These are phyloP conservation scores for Globisporangium mamillatum DNA, from an alignment of 352 stramenopile genomes.

Conservation along the genomic window DNA sequence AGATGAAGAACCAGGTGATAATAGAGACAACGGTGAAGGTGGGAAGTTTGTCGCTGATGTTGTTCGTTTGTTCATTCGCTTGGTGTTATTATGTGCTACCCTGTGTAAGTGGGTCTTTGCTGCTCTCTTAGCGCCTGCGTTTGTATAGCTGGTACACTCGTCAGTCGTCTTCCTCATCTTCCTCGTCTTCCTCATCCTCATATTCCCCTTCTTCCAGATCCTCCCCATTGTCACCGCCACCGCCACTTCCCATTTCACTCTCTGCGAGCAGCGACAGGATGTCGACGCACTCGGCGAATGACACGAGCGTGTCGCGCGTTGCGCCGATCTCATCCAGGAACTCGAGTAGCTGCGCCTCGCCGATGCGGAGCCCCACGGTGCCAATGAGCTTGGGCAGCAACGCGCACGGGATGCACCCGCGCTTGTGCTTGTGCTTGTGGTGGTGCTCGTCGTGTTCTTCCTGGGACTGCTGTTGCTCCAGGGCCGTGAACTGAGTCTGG, in stretches of 20 bases:
- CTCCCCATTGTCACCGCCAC: constrained; percentile 4
- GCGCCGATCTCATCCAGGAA: constrained; percentile 77
- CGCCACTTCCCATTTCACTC: constrained; percentile 25
- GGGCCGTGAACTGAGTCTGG: constrained; percentile 48
- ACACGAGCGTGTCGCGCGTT: constrained; percentile 60
- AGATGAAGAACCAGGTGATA: background rate
- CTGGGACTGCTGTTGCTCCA: constrained; percentile 25
- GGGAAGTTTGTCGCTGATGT: background rate
- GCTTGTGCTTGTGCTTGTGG: constrained; percentile 21
- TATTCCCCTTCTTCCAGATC: constrained; percentile 30
- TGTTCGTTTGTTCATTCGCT: background rate
- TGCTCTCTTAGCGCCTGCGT: background rate
- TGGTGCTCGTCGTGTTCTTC: constrained; percentile 12
- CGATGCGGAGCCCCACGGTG: constrained; percentile 38
- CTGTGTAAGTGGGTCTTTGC: background rate
- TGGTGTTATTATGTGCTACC: background rate
- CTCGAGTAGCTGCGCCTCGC: constrained; percentile 37
- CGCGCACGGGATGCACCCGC: constrained; percentile 55
- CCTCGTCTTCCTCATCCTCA: constrained; percentile 24
- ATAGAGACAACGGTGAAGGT: constrained; percentile 7
- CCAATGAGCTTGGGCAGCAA: constrained; percentile 40
- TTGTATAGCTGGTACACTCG: constrained; percentile 1
- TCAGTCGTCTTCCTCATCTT: constrained; percentile 15
- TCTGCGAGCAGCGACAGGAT: constrained; percentile 80
- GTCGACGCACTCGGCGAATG: constrained; percentile 85